Evolutionary conservation across 441 rosid genomes (phyloP), one percentile per base, ranked within the genome.

Genomic region (Arabidopsis hybrid): DNA sequence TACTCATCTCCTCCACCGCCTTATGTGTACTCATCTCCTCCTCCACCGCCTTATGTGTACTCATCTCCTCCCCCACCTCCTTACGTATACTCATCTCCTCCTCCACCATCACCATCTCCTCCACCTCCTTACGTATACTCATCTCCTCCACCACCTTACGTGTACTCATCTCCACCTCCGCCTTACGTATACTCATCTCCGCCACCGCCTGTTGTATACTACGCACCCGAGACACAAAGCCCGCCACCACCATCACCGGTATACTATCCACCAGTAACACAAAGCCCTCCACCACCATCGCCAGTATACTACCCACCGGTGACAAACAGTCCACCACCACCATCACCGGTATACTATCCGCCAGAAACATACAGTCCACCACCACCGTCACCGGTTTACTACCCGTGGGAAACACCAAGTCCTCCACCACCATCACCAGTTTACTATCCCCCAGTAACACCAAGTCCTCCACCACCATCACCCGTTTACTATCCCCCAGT

Each of bases 171-270:
- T 45, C 64, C 85, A 3, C 69, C 82, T 14, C 51, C 18, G 8
- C 82, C 88, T 13, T 55, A 55, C 0, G 60, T 13, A 3, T 56
- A 5, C 78, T 65, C 77, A 57, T 67, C 78, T 74, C 78, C 78
- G 4, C 79, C 79, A 36, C 79, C 70, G 1, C 79, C 79, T 36
- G 60, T 76, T 46, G 79, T 69, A 53, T 75, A 62, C 60, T 62
- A 69, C 29, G n/a, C 60, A 68, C 79, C 70, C 6, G 45, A 46
- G 29, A 62, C 59, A 16, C 79, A 53, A 46, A 75, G 74, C 34
- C 73, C 74, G 0, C 79, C 79, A 53, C 78, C 78, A 17, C 69
- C 78, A 74, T 5, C 78, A 40, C 78, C 78, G 1, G 32, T 59
- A 13, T 68, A 75, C 69, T 74, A 74, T 5, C 17, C 73, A 39